phyloP scores from a whole-genome alignment of 1,139 yeast genomes.

The Nadsonia starkeyi-henricii region DNA sequence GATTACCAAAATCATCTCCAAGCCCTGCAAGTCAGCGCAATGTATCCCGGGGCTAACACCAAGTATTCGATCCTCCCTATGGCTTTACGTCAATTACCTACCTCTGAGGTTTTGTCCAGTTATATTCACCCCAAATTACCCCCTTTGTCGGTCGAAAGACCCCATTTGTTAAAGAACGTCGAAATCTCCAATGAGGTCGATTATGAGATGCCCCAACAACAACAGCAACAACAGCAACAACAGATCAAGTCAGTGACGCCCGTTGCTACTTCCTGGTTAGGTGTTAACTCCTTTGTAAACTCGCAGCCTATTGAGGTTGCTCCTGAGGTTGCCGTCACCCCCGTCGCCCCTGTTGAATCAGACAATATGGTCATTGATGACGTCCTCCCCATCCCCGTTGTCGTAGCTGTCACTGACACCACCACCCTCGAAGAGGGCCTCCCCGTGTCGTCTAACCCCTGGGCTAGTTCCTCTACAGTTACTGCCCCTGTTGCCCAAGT shows the following conservation, averaged over 20 bases:
- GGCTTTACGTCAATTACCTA: slow-evolving; percentile 31
- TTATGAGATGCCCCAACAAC: slow-evolving; percentile 13
- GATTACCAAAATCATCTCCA: slow-evolving; percentile 24
- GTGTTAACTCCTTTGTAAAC: background rate
- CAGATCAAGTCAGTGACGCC: slow-evolving; percentile 5
- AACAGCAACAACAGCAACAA: slow-evolving; percentile 5
- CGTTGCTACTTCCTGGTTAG: slow-evolving; percentile 4
- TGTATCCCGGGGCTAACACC: slow-evolving; percentile 52
- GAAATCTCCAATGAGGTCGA: slow-evolving; percentile 16
- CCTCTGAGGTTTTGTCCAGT: slow-evolving; percentile 34
- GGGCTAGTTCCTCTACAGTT: background rate
- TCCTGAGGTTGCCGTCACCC: slow-evolving; percentile 1
- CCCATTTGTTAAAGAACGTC: slow-evolving; percentile 14
- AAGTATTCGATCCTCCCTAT: slow-evolving; percentile 56
- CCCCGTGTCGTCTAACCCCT: background rate
- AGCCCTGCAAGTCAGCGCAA: slow-evolving; percentile 30
- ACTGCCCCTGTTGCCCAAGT: background rate
- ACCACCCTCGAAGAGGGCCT: background rate
- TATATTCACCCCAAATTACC: slow-evolving; percentile 72
- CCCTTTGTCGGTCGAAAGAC: slow-evolving; percentile 28
- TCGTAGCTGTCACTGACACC: background rate
- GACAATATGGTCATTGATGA: background rate
- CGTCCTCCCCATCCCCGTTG: background rate
- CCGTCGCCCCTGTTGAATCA: background rate
- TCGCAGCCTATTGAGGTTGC: background rate